These are phyloP conservation scores for Ogataea glucozyma DNA, from an alignment of 805 yeast genomes.

Conservation along the genomic window DNA sequence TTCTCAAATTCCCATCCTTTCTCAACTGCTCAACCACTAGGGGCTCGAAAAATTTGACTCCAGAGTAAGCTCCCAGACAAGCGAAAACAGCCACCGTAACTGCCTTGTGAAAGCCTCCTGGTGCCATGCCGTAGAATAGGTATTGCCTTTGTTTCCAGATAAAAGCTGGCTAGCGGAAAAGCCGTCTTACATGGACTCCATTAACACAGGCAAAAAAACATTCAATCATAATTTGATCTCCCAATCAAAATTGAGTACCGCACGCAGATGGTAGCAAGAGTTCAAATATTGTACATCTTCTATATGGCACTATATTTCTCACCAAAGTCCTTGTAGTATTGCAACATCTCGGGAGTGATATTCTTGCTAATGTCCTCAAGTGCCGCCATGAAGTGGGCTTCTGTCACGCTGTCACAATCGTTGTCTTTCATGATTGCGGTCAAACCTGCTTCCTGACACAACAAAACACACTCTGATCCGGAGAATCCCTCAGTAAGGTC, in stretches of 20 bases:
- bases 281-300: neutral
- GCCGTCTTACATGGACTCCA: neutral
- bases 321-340: constrained; percentile 64
- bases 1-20: constrained; percentile 64
- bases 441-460: constrained; percentile 95
- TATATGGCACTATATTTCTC: constrained; percentile 30
- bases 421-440: constrained; percentile 86
- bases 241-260: constrained; percentile 1
- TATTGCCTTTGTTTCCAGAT: too few relatives aligned
- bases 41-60: constrained; percentile 73
- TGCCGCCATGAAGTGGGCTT: constrained; percentile 65
- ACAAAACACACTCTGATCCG: constrained; percentile 90
- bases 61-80: constrained; percentile 49
- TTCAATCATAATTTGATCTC: neutral
- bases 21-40: constrained; percentile 63
- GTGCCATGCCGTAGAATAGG: too few relatives aligned
- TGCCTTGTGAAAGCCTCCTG: constrained; percentile 20
- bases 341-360: constrained; percentile 83
- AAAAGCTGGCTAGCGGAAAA: too few relatives aligned
- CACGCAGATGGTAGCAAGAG: constrained; percentile 5
- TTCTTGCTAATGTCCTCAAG: constrained; percentile 68
- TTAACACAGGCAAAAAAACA: neutral
- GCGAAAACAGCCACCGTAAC: constrained; percentile 30
- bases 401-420: constrained; percentile 52
- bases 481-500: constrained; percentile 82